Conservation (phyloP, 352 stramenopile species). For the Aphanomyces euteiches region DNA sequence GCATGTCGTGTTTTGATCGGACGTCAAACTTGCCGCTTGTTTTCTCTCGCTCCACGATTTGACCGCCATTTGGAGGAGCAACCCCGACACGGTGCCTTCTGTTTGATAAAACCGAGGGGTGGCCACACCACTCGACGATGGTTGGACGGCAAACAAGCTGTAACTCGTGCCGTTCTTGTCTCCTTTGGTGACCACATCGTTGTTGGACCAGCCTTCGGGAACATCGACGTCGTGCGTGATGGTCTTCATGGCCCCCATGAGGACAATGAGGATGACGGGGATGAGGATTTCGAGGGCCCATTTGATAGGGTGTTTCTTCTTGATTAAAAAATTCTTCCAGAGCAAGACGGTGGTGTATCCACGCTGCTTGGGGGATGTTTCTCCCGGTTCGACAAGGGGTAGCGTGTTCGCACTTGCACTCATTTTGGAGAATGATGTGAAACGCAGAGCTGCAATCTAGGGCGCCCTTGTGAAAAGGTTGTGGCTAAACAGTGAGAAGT, state of each 20-base stretch:
- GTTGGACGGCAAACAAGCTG: constrained; percentile 39
- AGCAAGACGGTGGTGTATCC: constrained; percentile 32
- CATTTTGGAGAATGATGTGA: too few species aligned
- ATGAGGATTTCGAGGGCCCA: constrained; percentile 54
- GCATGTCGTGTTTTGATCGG: constrained; percentile 2
- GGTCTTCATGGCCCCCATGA: constrained; percentile 52
- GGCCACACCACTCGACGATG: background rate
- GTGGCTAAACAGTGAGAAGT: too few species aligned
- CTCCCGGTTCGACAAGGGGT: too few species aligned
- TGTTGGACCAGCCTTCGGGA: constrained; percentile 45
- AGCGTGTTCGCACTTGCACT: too few species aligned
- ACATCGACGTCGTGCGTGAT: constrained; percentile 47
- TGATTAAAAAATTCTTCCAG: constrained; percentile 70
- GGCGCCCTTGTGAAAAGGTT: too few species aligned
- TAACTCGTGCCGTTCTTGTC: constrained; percentile 47
- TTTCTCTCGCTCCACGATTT: background rate
- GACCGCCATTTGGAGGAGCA: constrained; percentile 12
- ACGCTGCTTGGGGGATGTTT: too few species aligned
- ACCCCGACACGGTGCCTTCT: constrained; percentile 17
- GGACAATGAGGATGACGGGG: constrained; percentile 55
- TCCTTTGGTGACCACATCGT: constrained; percentile 32
- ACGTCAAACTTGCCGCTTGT: background rate
- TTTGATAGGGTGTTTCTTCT: constrained; percentile 51
- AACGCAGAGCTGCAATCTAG: too few species aligned
- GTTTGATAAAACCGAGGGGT: background rate